Evolutionary conservation across 1,284 basidiomycete genomes (phyloP).

Genomic region (Trichosporon sp.): DNA sequence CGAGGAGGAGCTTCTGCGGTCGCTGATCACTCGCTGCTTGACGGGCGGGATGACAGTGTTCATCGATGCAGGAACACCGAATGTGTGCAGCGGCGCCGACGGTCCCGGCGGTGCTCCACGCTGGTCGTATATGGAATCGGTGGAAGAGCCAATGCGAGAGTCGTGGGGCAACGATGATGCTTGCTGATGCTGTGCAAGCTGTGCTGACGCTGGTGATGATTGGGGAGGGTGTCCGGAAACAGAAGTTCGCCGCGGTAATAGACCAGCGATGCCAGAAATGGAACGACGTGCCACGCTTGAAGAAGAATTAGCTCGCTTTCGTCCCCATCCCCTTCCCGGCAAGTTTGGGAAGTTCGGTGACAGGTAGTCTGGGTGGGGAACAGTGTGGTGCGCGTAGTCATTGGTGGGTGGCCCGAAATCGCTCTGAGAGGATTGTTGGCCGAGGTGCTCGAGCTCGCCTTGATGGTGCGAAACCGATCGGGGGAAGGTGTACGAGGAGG

Average conservation of each 20-base stretch:
- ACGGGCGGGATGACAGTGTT: neutral
- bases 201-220: neutral
- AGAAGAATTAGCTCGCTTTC: neutral
- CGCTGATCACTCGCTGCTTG: neutral
- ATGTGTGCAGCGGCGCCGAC: neutral
- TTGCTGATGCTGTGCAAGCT: neutral
- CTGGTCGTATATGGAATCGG: neutral
- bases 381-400: neutral
- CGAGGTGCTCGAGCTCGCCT: neutral
- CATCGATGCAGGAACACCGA: neutral
- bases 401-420: neutral
- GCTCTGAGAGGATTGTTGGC: neutral
- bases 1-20: neutral
- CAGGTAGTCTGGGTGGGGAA: neutral
- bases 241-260: neutral
- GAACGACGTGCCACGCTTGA: neutral
- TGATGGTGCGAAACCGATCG: neutral
- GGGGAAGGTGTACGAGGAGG: neutral
- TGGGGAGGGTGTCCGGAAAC: neutral
- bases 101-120: neutral
- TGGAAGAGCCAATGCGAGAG: neutral
- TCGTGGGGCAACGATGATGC: neutral
- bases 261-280: neutral
- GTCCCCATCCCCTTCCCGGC: neutral
- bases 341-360: neutral